A percentile compares a stretch with the other conserved stretches of the same genome.
Evolutionary conservation across 2,329 filamentous ascomycete species (phyloP).

Genomic region (Pyrenophora graminea): DNA sequence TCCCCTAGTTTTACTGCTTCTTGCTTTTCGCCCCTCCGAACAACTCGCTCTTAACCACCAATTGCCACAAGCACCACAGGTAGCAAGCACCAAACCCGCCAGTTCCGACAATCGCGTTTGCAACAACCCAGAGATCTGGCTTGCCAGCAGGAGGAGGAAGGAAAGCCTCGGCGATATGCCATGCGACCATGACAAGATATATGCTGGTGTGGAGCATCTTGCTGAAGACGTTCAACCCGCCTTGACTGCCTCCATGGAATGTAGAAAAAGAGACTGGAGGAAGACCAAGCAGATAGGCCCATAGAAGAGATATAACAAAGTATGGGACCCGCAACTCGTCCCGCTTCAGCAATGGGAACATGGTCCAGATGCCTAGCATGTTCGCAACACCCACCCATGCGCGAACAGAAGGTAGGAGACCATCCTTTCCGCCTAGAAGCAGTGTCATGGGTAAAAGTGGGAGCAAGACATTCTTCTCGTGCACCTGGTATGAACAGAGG

Average conservation of each 20-base stretch:
- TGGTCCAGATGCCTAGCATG: constrained; percentile 84
- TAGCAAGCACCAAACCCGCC: constrained; percentile 87
- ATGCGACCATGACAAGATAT: constrained; percentile 75
- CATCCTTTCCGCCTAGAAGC: constrained; percentile 76
- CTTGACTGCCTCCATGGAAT: constrained; percentile 58
- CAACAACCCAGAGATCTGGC: constrained; percentile 92
- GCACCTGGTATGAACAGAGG: constrained; percentile 95
- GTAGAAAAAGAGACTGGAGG: constrained; percentile 74
- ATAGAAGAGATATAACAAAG: constrained; percentile 78
- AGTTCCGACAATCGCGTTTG: constrained; percentile 84
- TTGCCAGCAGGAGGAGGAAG: constrained; percentile 72
- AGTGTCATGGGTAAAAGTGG: constrained; percentile 93
- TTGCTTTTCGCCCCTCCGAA: constrained; percentile 45
- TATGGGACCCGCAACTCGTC: constrained; percentile 87
- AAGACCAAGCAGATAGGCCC: constrained; percentile 88
- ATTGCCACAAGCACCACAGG: constrained; percentile 81
- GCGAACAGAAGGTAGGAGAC: constrained; percentile 74
- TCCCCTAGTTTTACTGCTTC: constrained; percentile 38
- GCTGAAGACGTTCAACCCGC: constrained; percentile 58
- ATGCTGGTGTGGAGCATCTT: constrained; percentile 76
- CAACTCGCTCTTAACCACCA: constrained; percentile 63
- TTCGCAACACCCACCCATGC: constrained; percentile 98
- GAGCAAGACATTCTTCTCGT: constrained; percentile 94
- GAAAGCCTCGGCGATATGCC: constrained; percentile 78
- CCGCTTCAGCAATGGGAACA: constrained; percentile 86